These are phyloP conservation scores for Kwoniella mangroviensis DNA, from an alignment of 768 basidiomycete species.

Conservation along the genomic window DNA sequence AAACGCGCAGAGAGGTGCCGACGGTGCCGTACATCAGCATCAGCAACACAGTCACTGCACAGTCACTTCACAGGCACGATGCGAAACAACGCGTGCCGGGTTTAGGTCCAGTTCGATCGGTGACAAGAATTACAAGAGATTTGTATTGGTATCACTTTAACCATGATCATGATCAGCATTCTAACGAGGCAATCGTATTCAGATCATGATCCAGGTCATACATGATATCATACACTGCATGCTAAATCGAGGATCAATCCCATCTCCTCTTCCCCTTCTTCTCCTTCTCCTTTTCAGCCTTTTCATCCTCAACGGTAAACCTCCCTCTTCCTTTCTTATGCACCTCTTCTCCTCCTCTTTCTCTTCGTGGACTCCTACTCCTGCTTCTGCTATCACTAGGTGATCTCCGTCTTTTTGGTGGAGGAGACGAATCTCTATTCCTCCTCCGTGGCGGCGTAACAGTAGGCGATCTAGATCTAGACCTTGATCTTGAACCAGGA, in stretches of 20 bases:
- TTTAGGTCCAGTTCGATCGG: too few relatives aligned
- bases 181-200: too few relatives aligned
- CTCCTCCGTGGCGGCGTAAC: conserved; percentile 28
- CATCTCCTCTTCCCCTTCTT: conserved; percentile 29
- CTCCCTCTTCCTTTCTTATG: conserved; percentile 30
- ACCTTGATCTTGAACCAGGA: conserved; percentile 13
- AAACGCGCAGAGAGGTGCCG: conserved; percentile 11
- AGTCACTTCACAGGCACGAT: neutral
- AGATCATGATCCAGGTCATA: too few relatives aligned
- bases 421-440: conserved; percentile 14
- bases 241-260: conserved; percentile 6
- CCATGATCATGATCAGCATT: too few relatives aligned
- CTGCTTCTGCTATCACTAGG: conserved; percentile 22
- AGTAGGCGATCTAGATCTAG: conserved; percentile 24
- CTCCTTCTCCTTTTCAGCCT: conserved; percentile 10
- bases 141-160: too few relatives aligned
- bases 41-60: neutral
- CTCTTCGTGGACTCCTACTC: conserved; percentile 16
- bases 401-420: conserved; percentile 22
- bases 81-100: conserved; percentile 2
- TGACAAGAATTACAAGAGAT: too few relatives aligned
- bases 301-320: conserved; percentile 28
- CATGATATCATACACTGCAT: neutral
- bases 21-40: neutral
- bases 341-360: conserved; percentile 13